Base-by-base conservation (phyloP, 257 asterid genomes). In the Solanum tarijense region DNA sequence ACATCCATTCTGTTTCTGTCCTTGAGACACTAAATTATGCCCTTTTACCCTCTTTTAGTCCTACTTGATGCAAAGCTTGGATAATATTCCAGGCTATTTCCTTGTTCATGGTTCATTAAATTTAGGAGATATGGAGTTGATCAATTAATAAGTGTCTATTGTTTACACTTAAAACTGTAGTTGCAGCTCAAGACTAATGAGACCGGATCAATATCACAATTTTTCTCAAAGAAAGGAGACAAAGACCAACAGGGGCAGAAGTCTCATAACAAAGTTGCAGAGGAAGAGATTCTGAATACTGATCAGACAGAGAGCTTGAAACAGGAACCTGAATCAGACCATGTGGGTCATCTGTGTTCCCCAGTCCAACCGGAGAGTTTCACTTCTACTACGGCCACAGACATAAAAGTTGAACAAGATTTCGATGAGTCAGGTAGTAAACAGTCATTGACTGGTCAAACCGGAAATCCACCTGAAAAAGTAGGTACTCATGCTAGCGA, bases 181-280 rank as follows among this genome's bases (percentile, higher is more conserved):
- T 89, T 94, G 91, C 96, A 93, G 91, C 90, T 95, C 32, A 97
- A 97, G 92, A 62, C 89, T 32, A 96, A 92, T 52, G 95, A 94
- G 89, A 92, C 88, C 52, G 95, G 90, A 90, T 58, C 95, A 9
- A 97, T 97, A 90, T 91, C 98, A 4, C 94, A 92, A 85, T 97
- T 96, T 36, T 96, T 97, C 93, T 89, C 92, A 8, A 95, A 91
- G 92, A 95, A 93, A 90, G 93, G 87, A 71, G 89, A 41, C 76
- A 62, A 31, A 52, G 83, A 89, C 46, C 79, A 35, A 66, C 79
- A 81, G 85, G 93, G 91, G 72, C 86, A 85, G 65, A 89, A 90
- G 82, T 88, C 48, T 55, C 91, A 90, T 86, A 86, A 41, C 82
- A 73, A 86, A 83, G 87, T 83, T 48, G 43, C 81, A 4, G 89